Conservation (phyloP, 805 yeast genomes). For the Pichia gijzeniarum region DNA sequence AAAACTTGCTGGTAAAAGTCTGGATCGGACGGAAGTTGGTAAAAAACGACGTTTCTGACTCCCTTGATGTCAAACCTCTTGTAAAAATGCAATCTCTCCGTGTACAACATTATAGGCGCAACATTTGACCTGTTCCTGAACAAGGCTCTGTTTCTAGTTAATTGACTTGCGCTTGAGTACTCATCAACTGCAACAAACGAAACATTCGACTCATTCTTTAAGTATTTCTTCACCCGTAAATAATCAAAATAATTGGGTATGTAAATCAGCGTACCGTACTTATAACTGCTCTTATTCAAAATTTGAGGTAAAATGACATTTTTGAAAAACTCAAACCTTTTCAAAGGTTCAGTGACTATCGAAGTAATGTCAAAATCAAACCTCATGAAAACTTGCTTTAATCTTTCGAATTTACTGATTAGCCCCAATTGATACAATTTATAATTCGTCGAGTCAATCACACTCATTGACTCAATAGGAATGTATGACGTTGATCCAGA, state of each 20-base stretch:
- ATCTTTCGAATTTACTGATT: slow-evolving; percentile 34
- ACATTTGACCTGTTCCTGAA: slow-evolving; percentile 42
- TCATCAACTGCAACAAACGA: slow-evolving; percentile 74
- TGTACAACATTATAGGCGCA: slow-evolving; percentile 64
- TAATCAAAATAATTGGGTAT: slow-evolving; percentile 86
- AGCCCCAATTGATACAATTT: slow-evolving; percentile 25
- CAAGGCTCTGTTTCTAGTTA: slow-evolving; percentile 62
- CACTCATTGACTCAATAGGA: slow-evolving; percentile 34
- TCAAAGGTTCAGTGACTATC: slow-evolving; percentile 66
- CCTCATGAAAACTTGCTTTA: slow-evolving; percentile 67
- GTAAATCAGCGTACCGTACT: slow-evolving; percentile 71
- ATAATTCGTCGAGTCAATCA: slow-evolving; percentile 53
- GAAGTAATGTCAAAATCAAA: slow-evolving; percentile 43
- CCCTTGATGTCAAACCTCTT: slow-evolving; percentile 82
- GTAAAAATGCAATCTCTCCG: slow-evolving; percentile 91
- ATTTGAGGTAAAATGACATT: slow-evolving; percentile 71
- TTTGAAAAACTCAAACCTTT: slow-evolving; percentile 75
- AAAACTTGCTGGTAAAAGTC: slow-evolving; percentile 73
- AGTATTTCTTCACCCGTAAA: slow-evolving; percentile 65
- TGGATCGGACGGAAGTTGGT: slow-evolving; percentile 82
- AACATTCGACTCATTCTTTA: slow-evolving; percentile 55
- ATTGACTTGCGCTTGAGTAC: slow-evolving; percentile 66
- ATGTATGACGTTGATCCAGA: slow-evolving; percentile 55
- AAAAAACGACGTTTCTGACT: slow-evolving; percentile 74
- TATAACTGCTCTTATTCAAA: slow-evolving; percentile 50